phyloP scores from a whole-genome alignment of 2,329 filamentous ascomycete species.

The Arthrobotrys sinensis region DNA sequence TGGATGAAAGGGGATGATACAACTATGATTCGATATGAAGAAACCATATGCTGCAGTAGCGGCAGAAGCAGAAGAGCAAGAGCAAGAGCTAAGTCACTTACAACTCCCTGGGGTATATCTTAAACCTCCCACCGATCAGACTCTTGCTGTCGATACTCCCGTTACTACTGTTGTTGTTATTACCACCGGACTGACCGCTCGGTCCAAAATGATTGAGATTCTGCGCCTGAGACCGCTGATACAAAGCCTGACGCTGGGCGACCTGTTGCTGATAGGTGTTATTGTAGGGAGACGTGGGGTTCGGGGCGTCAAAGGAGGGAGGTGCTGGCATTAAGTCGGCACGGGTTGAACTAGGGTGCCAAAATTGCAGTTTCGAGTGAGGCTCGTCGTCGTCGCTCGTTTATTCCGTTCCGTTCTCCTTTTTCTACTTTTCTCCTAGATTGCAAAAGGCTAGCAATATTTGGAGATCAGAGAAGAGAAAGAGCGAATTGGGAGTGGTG shows the following conservation, averaged over 20 bases:
- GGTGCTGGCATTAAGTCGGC: slow-evolving; percentile 61
- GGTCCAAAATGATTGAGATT: slow-evolving; percentile 48
- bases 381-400: too few species aligned
- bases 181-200: slow-evolving; percentile 27
- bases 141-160: slow-evolving; percentile 56
- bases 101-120: slow-evolving; percentile 60
- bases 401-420: not conserved
- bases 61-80: not conserved
- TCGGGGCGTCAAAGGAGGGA: slow-evolving; percentile 61
- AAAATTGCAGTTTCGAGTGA: not conserved
- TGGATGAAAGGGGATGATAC: slow-evolving; percentile 23
- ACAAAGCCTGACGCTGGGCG: slow-evolving; percentile 53
- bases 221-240: slow-evolving; percentile 54
- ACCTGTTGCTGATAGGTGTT: slow-evolving; percentile 58
- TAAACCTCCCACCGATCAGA: slow-evolving; percentile 50
- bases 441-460: not conserved
- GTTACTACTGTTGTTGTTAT: slow-evolving; percentile 21
- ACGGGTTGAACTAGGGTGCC: not conserved
- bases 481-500: not conserved
- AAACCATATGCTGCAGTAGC: not conserved
- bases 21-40: slow-evolving; percentile 13
- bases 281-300: slow-evolving; percentile 57
- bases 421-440: slow-evolving; percentile 33
- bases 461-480: slow-evolving; percentile 1
- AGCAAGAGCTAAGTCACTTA: slow-evolving; percentile 32